Evolutionary conservation across 78 protist genomes (phyloP), one percentile per base, ranked within the genome.

Genomic region (Planoprotostelium fungivorum): DNA sequence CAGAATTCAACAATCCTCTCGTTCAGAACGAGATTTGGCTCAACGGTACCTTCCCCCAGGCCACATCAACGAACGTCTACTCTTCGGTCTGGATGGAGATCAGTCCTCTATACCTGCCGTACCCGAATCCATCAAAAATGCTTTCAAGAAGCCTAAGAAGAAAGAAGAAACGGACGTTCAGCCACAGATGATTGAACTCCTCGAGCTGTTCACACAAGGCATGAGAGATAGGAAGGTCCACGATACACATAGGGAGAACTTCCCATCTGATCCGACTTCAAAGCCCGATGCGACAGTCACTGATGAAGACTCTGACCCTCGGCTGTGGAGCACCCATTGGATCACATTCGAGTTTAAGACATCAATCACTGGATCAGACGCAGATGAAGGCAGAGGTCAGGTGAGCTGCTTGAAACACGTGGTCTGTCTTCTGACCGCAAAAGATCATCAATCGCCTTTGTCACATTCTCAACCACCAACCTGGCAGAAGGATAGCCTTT

Each of bases 391-490:
- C 73, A 51, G 73, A 51, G 73, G 73, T 51, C 73, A 51, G 73
- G 73, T 51, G 73, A 51, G 73, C 73, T 51, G 73, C 73, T 51
- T 51, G 73, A 51, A 51, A 51, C 73, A 51, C 16, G 73, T 51
- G n/a, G n/a, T n/a, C n/a, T n/a, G 73, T 51, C 73, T 51, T 51
- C 73, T 51, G 73, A 51, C 73, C 16, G 73, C 73, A 51, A 51
- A 51, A 51, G 73, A 16, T 51, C 73, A 51, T 51, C 73, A 51
- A 51, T 51, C 16, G 73, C 73, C 73, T 51, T 51, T 51, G 73
- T 51, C 73, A 51, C 73, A 51, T 51, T 51, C 73, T 51, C 73
- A 51, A 51, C 73, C 73, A 51, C 73, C 73, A 51, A 51, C 73
- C 73, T 51, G 73, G 73, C 73, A 51, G 73, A 51, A 51, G 73